Percentiles rank a stretch among this genome's conserved stretches.
These are phyloP conservation scores for Aspergillus novofumigatus DNA, from an alignment of 2,329 filamentous ascomycete species.

Conservation along the genomic window DNA sequence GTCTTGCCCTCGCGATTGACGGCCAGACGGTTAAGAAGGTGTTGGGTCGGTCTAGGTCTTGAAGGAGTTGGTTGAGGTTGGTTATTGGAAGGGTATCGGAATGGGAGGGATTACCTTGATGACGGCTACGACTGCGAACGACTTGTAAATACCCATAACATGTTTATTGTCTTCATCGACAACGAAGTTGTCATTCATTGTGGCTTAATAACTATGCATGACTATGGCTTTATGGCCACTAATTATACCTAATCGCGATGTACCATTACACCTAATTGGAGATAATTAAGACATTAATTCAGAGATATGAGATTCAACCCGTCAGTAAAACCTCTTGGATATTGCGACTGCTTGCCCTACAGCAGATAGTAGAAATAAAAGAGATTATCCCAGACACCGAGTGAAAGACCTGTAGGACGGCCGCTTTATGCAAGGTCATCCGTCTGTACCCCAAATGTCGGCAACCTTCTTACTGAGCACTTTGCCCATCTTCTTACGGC, in stretches of 20 bases:
- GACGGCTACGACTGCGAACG: not conserved
- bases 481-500: constrained; percentile 65
- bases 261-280: too few species aligned
- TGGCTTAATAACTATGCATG: too few species aligned
- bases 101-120: not conserved
- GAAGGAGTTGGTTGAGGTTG: not conserved
- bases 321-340: not conserved
- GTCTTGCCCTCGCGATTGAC: constrained; percentile 62
- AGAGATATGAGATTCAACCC: not conserved
- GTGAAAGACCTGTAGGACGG: not conserved
- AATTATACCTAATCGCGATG: too few species aligned
- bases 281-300: not conserved
- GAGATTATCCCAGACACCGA: not conserved
- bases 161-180: not conserved
- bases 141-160: not conserved
- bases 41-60: constrained; percentile 10
- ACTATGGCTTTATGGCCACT: too few species aligned
- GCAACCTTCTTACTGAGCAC: constrained; percentile 65
- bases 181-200: not conserved
- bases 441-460: constrained; percentile 60
- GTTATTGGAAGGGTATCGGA: not conserved
- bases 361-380: not conserved
- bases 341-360: not conserved
- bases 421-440: not conserved
- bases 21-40: constrained; percentile 18